These are phyloP conservation scores for Colletotrichum eleusines DNA, from an alignment of 2,329 filamentous ascomycete genomes.

Conservation along the genomic window DNA sequence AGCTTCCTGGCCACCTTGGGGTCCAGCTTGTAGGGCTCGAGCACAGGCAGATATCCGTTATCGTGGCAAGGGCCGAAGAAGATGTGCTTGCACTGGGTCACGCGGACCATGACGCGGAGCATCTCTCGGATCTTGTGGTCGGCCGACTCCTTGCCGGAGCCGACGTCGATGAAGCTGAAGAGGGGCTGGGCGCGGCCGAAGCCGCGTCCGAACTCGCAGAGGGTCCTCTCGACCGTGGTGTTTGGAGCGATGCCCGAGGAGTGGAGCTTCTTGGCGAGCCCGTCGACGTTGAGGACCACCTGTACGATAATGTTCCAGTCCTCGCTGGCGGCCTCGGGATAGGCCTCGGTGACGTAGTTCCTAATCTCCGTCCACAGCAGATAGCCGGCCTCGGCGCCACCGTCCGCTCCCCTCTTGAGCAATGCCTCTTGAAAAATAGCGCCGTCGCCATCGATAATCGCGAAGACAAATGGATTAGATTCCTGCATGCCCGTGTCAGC, in stretches of 20 bases:
- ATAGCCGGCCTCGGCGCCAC: conserved; percentile 50
- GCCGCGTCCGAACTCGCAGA: conserved; percentile 50
- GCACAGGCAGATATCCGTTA: conserved; percentile 51
- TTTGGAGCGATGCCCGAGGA: conserved; percentile 45
- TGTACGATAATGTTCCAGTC: conserved; percentile 51
- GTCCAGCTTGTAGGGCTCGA: conserved; percentile 50
- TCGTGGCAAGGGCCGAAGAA: conserved; percentile 52
- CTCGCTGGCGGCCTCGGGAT: conserved; percentile 47
- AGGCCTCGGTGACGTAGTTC: conserved; percentile 43
- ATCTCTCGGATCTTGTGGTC: conserved; percentile 52
- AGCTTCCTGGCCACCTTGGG: conserved; percentile 46
- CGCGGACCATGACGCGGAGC: conserved; percentile 50
- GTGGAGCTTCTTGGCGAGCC: conserved; percentile 48
- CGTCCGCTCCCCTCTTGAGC: conserved; percentile 49
- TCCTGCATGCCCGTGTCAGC: conserved; percentile 44
- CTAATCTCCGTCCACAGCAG: conserved; percentile 46
- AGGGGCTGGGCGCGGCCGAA: conserved; percentile 51
- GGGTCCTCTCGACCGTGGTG: conserved; percentile 40
- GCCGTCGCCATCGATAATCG: conserved; percentile 53
- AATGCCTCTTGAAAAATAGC: conserved; percentile 51
- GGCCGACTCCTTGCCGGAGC: conserved; percentile 51
- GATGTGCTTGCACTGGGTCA: conserved; percentile 49
- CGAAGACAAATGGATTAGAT: conserved; percentile 49
- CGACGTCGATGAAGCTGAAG: conserved; percentile 53
- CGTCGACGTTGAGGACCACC: conserved; percentile 50